These are phyloP conservation scores for Monotropa hypopitys DNA, from an alignment of 179 eudicot species.

Conservation along the genomic window DNA sequence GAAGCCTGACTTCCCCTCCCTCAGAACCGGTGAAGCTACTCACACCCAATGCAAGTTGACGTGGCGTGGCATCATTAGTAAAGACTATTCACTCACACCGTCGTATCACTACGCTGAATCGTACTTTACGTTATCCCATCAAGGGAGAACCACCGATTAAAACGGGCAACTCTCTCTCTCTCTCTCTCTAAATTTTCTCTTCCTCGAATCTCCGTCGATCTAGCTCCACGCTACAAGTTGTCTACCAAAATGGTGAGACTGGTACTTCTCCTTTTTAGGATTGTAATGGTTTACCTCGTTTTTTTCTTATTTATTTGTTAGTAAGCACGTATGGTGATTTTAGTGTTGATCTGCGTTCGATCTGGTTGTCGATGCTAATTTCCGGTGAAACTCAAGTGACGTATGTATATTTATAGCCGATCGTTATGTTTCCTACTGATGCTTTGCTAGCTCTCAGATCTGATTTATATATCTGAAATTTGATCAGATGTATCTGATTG, in stretches of 20 bases:
- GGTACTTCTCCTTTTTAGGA: neutral
- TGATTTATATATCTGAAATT: neutral
- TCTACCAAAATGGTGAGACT: conserved; percentile 5
- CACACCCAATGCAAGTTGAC: neutral
- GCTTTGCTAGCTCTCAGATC: conserved; percentile 3
- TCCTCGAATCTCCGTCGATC: neutral
- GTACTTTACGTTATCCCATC: neutral
- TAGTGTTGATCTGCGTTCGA: neutral
- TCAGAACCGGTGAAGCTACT: neutral
- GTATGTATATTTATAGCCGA: neutral
- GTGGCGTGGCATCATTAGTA: neutral
- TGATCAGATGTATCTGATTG: neutral
- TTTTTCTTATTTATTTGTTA: neutral
- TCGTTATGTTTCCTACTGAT: neutral
- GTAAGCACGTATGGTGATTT: neutral
- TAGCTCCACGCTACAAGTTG: neutral
- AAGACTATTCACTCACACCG: neutral
- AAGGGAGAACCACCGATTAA: neutral
- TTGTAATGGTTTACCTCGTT: neutral
- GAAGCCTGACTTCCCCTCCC: neutral
- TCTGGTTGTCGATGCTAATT: neutral
- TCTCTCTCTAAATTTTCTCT: neutral
- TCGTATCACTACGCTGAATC: neutral
- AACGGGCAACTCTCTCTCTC: neutral
- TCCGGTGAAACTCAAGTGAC: neutral